A percentile compares a stretch with the other conserved stretches of the same genome.
phyloP scores from a whole-genome alignment of 1,139 yeast genomes.

The Ogataea hybrid region DNA sequence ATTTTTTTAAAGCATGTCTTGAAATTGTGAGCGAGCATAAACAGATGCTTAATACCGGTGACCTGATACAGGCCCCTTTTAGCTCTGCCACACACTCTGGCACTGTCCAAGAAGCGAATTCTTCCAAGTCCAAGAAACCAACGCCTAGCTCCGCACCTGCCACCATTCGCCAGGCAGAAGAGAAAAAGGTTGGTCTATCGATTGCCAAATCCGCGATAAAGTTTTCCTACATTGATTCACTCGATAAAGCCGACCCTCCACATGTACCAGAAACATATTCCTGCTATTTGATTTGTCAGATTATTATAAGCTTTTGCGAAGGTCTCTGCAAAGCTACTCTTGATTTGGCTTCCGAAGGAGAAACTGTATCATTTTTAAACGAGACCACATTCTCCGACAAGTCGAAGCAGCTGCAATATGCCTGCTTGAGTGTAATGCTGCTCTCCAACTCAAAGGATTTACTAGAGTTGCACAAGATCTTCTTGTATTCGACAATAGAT shows the following conservation, averaged over 20 bases:
- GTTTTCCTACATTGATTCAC: conserved; percentile 62
- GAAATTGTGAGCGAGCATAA: conserved; percentile 36
- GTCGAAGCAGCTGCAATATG: conserved; percentile 33
- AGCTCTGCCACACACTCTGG: conserved; percentile 2
- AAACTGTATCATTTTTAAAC: conserved; percentile 17
- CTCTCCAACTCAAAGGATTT: conserved; percentile 46
- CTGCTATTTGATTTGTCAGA: conserved; percentile 54
- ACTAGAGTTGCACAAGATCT: conserved; percentile 46
- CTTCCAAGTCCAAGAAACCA: conserved; percentile 1
- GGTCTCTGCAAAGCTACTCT: conserved; percentile 62
- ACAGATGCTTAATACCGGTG: conserved; percentile 37
- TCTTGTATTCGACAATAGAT: conserved; percentile 65
- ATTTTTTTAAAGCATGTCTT: conserved; percentile 50
- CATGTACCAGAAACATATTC: conserved; percentile 61
- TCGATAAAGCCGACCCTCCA: conserved; percentile 77
- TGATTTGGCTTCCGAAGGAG: conserved; percentile 34
- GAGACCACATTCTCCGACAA: conserved; percentile 17
- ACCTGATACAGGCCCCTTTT: conserved; percentile 33
- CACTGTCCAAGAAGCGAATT: conserved; percentile 9
- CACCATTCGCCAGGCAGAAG: conserved; percentile 12
- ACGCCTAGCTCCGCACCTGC: conserved; percentile 7
- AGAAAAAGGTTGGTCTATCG: conserved; percentile 20
- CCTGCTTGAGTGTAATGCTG: conserved; percentile 41
- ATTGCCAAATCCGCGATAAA: conserved; percentile 41
- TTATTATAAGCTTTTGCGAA: conserved; percentile 59